Evolutionary conservation across 2,329 filamentous ascomycete genomes (phyloP), one percentile per base, ranked within the genome.

Genomic region (Sarocladium oryzae): DNA sequence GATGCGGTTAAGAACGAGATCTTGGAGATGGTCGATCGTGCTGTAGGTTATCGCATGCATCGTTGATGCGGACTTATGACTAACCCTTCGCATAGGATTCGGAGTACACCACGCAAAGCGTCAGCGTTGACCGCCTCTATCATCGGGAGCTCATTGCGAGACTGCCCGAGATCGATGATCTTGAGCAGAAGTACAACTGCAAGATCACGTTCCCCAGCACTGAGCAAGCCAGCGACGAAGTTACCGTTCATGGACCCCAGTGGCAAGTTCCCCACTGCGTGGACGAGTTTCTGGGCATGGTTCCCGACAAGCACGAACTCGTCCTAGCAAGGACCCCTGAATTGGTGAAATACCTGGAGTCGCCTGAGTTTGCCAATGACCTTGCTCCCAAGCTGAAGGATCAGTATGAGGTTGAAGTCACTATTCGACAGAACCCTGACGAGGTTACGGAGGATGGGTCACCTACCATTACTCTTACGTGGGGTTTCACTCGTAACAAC

Each of bases 181-280:
- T 99, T 49, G 93, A 99, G 74, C 95, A 95, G 77, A 96, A 96
- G 72, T 97, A 91, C 86, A 97, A 97, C 69, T 99, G 93, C 84
- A 97, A 97, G 75, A 95, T 99, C 63, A 88, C 90, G 59, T 99
- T 99, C 66, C 93, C 93, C 7, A 96, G 91, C 71, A 97, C 93
- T 9, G 93, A 99, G 68, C 88, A 95, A 69, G 93, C 93, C 20
- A 97, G 92, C 66, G 93, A 99, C 63, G 87, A 95, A 63, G 90
- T 99, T 50, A 95, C 87, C 16, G 90, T 99, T 53, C 96, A 90
- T 55, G 93, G 93, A 4, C 93, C 93, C 48, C 92, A 97, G 72
- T 99, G 95, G 80, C 93, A 97, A 76, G 92, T 99, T 32, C 92
- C 93, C 56, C 88, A 95, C 66, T 95, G 92, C 60, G 90, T 96